Conservation (phyloP, 352 stramenopile species). For the Thraustotheca clavata region DNA sequence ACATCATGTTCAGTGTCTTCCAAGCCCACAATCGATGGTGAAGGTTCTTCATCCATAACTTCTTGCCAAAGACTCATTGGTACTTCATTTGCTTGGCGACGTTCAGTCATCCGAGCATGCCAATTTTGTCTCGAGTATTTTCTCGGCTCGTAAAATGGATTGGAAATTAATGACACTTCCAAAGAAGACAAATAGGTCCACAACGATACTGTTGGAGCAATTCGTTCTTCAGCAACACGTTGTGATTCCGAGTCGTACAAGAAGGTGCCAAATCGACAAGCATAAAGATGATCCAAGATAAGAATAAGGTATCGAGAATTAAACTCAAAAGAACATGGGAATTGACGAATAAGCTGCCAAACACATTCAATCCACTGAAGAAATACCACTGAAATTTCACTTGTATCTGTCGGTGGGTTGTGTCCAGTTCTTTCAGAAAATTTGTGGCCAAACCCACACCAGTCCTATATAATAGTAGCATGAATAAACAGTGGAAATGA, state of each 20-base stretch:
- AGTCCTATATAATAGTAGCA: slow-evolving; percentile 48
- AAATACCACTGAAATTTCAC: slow-evolving; percentile 97
- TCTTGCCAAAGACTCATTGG: slow-evolving; percentile 19
- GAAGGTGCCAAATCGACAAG: slow-evolving; percentile 88
- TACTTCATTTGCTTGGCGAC: slow-evolving; percentile 46
- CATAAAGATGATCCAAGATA: slow-evolving; percentile 74
- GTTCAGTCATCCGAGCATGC: slow-evolving; percentile 47
- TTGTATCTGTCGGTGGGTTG: slow-evolving; percentile 40
- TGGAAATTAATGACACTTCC: slow-evolving; percentile 48
- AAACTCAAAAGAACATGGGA: slow-evolving; percentile 78
- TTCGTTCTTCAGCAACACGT: slow-evolving; percentile 40
- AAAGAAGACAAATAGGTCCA: slow-evolving; percentile 70
- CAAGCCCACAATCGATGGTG: background rate
- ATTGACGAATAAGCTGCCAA: slow-evolving; percentile 68
- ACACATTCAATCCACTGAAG: slow-evolving; percentile 86
- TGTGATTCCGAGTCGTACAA: slow-evolving; percentile 92
- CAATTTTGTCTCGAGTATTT: slow-evolving; percentile 37
- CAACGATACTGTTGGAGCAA: slow-evolving; percentile 51
- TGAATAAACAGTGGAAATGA: background rate
- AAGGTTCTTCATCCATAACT: background rate
- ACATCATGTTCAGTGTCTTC: slow-evolving; percentile 22
- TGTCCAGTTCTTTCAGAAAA: slow-evolving; percentile 73
- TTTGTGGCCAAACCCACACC: slow-evolving; percentile 85
- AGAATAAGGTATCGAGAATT: slow-evolving; percentile 76
- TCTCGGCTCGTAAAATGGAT: slow-evolving; percentile 61